A percentile compares a stretch with the other conserved stretches of the same genome.
phyloP scores from a whole-genome alignment of 2,329 filamentous ascomycete genomes.

The Aspergillus costaricaensis region DNA sequence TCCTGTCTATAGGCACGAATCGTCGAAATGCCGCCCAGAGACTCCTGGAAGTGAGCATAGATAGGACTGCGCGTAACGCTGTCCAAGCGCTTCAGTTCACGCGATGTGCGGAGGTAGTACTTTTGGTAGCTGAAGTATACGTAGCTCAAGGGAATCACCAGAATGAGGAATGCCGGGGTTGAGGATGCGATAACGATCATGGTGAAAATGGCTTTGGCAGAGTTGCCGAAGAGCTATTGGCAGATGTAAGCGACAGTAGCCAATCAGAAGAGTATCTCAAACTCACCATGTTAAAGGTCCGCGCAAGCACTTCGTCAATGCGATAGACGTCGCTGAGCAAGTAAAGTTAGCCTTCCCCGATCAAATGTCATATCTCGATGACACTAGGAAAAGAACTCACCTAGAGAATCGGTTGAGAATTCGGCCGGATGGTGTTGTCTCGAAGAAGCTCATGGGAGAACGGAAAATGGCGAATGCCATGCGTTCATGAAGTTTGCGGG shows the following conservation, averaged over 20 bases:
- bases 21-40: constrained; percentile 87
- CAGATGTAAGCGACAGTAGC: constrained; percentile 18
- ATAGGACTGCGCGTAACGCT: constrained; percentile 95
- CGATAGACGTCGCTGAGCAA: constrained; percentile 55
- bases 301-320: constrained; percentile 89
- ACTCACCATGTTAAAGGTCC: constrained; percentile 89
- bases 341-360: constrained; percentile 1
- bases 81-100: constrained; percentile 93
- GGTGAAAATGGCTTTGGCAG: constrained; percentile 76
- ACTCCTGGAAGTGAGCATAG: constrained; percentile 98
- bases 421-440: constrained; percentile 92
- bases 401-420: constrained; percentile 96
- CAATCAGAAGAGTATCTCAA: constrained; percentile 24
- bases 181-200: constrained; percentile 79
- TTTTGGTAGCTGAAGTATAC: constrained; percentile 93
- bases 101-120: constrained; percentile 94
- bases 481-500: constrained; percentile 90
- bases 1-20: constrained; percentile 94
- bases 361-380: not conserved
- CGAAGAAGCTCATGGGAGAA: constrained; percentile 98
- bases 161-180: constrained; percentile 75
- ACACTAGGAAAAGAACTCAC: constrained; percentile 48
- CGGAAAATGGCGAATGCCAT: constrained; percentile 98
- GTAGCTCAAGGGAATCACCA: constrained; percentile 78
- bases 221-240: constrained; percentile 68